Evolutionary conservation across 208 protist species (phyloP).

Genomic region (Herpetomonas samuelpessoai): DNA sequence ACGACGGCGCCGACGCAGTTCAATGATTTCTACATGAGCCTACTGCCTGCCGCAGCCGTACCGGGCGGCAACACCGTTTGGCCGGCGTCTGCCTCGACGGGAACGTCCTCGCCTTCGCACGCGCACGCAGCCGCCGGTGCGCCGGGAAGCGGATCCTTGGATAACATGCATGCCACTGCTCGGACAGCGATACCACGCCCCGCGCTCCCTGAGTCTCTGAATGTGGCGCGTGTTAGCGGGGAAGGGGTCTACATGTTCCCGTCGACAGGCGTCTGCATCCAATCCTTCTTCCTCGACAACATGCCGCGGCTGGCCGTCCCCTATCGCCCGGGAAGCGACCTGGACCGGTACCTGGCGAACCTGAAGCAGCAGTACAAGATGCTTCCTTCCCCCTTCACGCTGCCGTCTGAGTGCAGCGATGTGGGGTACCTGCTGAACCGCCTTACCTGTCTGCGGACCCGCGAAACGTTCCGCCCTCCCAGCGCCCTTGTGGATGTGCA

Average conservation of each 20-base stretch:
- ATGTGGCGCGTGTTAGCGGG: constrained; percentile 36
- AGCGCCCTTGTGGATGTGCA: background rate
- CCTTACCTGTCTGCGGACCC: background rate
- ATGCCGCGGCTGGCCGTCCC: constrained; percentile 50
- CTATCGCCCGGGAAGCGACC: constrained; percentile 47
- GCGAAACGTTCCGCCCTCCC: background rate
- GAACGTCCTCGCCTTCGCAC: too few species aligned
- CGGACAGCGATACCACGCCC: background rate
- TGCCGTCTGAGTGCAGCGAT: background rate
- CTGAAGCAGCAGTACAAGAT: constrained; percentile 12
- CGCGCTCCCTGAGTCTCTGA: background rate
- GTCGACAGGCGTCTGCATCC: constrained; percentile 55
- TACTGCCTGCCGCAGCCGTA: background rate
- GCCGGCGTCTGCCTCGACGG: too few species aligned
- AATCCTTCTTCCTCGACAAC: constrained; percentile 57
- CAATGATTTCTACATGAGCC: background rate
- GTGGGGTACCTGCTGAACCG: background rate
- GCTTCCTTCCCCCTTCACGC: background rate
- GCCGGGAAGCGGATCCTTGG: too few species aligned
- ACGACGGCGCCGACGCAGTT: too few species aligned
- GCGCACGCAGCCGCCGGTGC: too few species aligned
- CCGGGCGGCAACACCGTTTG: background rate
- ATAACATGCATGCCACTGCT: too few species aligned
- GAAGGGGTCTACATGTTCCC: constrained; percentile 44
- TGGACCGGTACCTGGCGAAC: constrained; percentile 34